These are phyloP conservation scores for Hamigera avellanea DNA, from an alignment of 495 filamentous ascomycete species.

Conservation along the genomic window DNA sequence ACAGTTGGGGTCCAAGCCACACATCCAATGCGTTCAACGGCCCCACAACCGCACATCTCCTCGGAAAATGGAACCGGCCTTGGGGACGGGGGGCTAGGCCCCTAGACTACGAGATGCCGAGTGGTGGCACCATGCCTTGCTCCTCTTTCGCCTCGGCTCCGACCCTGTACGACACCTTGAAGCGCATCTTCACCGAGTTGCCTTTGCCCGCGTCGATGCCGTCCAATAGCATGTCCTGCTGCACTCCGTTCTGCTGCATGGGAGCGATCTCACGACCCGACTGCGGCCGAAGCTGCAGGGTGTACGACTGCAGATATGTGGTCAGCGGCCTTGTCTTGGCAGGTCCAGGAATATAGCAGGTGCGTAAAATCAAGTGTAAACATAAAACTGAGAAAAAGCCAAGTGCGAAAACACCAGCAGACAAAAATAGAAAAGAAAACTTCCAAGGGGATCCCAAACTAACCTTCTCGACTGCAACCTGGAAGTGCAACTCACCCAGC, in stretches of 20 bases:
- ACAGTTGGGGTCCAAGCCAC: too few species aligned
- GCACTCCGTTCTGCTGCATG: slow-evolving; percentile 64
- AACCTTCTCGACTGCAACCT: slow-evolving; percentile 90
- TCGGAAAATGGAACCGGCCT: too few species aligned
- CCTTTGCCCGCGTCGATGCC: slow-evolving; percentile 62
- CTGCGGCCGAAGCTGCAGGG: slow-evolving; percentile 73
- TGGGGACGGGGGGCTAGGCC: too few species aligned
- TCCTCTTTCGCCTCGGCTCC: slow-evolving; percentile 57
- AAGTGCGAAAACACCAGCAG: too few species aligned
- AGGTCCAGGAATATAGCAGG: too few species aligned
- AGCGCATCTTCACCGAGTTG: slow-evolving; percentile 71
- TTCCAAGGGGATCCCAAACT: slow-evolving; percentile 3
- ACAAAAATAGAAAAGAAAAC: too few species aligned
- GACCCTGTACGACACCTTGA: slow-evolving; percentile 71
- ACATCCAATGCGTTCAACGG: too few species aligned
- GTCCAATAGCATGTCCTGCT: slow-evolving; percentile 68
- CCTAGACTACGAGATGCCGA: slow-evolving; percentile 43
- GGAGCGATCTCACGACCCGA: slow-evolving; percentile 63
- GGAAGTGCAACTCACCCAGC: slow-evolving; percentile 75
- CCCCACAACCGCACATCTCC: too few species aligned
- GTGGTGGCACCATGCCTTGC: slow-evolving; percentile 78
- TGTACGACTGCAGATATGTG: slow-evolving; percentile 50
- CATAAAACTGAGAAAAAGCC: too few species aligned
- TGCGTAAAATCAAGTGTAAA: too few species aligned
- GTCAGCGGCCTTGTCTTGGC: background rate